A percentile compares a stretch with the other conserved stretches of the same genome.
These are phyloP conservation scores for Rhexocercosporidium sp. DNA, from an alignment of 2,329 filamentous ascomycete genomes.

Conservation along the genomic window DNA sequence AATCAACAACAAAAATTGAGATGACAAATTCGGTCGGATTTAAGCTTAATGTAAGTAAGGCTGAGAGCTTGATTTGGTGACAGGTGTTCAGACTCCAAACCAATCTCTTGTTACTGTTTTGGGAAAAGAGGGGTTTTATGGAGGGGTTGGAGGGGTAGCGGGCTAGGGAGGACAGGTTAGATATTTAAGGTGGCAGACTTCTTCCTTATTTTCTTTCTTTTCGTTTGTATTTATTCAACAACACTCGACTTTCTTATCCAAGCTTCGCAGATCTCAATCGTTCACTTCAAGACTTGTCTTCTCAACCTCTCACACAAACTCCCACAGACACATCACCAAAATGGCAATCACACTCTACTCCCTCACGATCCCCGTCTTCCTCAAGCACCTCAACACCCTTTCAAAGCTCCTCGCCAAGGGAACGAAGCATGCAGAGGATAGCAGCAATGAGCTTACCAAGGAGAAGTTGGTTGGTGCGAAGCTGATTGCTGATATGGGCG, in stretches of 20 bases:
- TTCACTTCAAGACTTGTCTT: not conserved
- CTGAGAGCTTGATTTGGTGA: no score
- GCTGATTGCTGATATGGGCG: slow-evolving; percentile 55
- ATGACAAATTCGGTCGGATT: slow-evolving; percentile 5
- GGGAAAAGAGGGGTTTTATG: no score
- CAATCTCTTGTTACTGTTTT: not conserved
- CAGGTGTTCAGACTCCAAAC: no score
- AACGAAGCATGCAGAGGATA: slow-evolving; percentile 46
- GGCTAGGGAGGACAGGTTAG: not conserved
- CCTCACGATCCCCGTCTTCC: slow-evolving; percentile 48
- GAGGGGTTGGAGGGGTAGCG: slow-evolving; percentile 1
- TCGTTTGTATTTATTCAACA: not conserved
- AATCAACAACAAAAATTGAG: not conserved
- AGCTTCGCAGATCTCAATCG: not conserved
- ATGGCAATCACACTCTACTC: slow-evolving; percentile 41
- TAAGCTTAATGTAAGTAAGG: no score
- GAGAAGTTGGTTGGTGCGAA: slow-evolving; percentile 45
- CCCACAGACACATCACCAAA: not conserved
- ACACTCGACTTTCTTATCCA: not conserved
- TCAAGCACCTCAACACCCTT: slow-evolving; percentile 50
- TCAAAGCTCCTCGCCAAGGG: slow-evolving; percentile 50
- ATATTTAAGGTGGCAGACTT: not conserved
- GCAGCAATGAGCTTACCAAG: slow-evolving; percentile 43
- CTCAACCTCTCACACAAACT: not conserved
- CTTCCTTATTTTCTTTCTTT: not conserved